Evolutionary conservation across 108 stramenopile genomes (phyloP), one percentile per base, ranked within the genome.

Genomic region (Craspedostauros australis): DNA sequence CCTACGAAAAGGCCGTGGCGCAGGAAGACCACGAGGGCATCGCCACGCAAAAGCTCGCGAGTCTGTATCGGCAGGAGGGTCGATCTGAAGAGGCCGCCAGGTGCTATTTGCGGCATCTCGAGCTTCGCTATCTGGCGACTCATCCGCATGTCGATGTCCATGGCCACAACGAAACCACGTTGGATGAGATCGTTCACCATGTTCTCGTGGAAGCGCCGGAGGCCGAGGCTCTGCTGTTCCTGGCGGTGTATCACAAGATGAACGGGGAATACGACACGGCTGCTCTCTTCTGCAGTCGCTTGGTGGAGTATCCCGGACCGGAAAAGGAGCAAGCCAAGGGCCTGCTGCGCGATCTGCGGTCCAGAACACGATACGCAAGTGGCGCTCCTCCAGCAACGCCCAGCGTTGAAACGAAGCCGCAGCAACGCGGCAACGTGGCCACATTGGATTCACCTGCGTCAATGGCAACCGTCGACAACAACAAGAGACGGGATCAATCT

Each of bases 311-410:
- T 70, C 77, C 91, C 5, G 96, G 96, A 14, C 89, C 94, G 20
- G 96, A 96, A 65, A 93, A 91, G 47, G 92, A 95, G 50, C 80
- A 94, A 56, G 96, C 94, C 28, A 88, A 93, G 62, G 82, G 86
- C 3, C 49, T 96, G 47, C 60, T 95, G n/a, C 68, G 92, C 45
- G 96, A 95, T 50, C 79, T 97, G 30, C 74, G 95, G 15, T 76
- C 76, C 14, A 8, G 54, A 24, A 40, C 54, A 11, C 43, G 46
- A 24, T n/a, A n/a, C n/a, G n/a, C n/a, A n/a, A n/a, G n/a, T n/a
- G n/a, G n/a, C n/a, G n/a, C n/a, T n/a, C n/a, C n/a, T n/a, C n/a
- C 34, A 36, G 12, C 34, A 36, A 36, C 34, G 11, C 9, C 11
- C 34, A 36, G 12, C 11, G 12, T 12, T 8, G 34, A 36, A 11